phyloP scores from a whole-genome alignment of 1,139 yeast genomes.

The Scheffersomyces parashehatae region DNA sequence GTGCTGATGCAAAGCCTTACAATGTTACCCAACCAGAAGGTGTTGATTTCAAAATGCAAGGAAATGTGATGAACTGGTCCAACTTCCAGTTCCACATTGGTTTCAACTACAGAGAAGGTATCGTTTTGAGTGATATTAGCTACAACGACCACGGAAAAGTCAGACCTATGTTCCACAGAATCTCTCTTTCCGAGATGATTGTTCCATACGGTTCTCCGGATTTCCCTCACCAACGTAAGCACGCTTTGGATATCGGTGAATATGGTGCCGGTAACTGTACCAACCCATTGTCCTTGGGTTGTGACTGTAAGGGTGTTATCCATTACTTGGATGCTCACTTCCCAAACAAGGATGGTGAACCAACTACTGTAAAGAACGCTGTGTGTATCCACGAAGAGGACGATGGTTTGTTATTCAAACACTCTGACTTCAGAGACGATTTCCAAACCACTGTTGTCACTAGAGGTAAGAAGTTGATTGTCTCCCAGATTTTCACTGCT shows the following conservation, averaged over 20 bases:
- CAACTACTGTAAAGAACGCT: constrained; percentile 72
- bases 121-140: constrained; percentile 70
- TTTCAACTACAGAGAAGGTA: constrained; percentile 83
- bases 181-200: constrained; percentile 79
- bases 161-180: constrained; percentile 74
- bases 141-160: constrained; percentile 74
- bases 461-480: constrained; percentile 70
- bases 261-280: constrained; percentile 88
- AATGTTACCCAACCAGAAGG: constrained; percentile 79
- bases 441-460: constrained; percentile 74
- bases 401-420: constrained; percentile 76
- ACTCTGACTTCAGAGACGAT: constrained; percentile 80
- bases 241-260: constrained; percentile 84
- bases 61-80: constrained; percentile 73
- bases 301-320: constrained; percentile 84
- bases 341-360: constrained; percentile 64
- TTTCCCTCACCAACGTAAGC: constrained; percentile 81
- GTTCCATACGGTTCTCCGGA: constrained; percentile 83
- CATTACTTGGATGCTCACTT: constrained; percentile 79
- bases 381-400: constrained; percentile 86
- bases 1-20: constrained; percentile 62
- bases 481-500: constrained; percentile 82
- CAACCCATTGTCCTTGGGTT: constrained; percentile 73
- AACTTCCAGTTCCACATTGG: constrained; percentile 77
- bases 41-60: constrained; percentile 70